These are phyloP conservation scores for Sphaerobolus stellatus DNA, from an alignment of 1,284 basidiomycete species.

Conservation along the genomic window DNA sequence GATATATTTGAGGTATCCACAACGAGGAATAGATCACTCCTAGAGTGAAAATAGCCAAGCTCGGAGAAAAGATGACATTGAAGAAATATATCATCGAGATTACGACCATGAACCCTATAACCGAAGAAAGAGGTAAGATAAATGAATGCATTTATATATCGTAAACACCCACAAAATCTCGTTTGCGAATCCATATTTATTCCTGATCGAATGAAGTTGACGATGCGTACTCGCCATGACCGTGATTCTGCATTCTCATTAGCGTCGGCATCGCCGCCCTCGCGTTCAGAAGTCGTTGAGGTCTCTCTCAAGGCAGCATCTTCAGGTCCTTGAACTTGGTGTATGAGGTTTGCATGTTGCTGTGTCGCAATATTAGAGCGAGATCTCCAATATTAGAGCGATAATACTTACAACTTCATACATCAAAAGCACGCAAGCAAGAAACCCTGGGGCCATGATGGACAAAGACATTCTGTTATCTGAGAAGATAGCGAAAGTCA, in stretches of 20 bases:
- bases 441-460: constrained; percentile 77
- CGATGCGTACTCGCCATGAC: not conserved
- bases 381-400: not conserved
- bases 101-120: constrained; percentile 63
- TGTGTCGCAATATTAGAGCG: not conserved
- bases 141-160: not conserved
- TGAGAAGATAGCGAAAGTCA: constrained; percentile 75
- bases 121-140: not conserved
- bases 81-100: constrained; percentile 69
- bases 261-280: not conserved
- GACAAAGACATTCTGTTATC: constrained; percentile 78
- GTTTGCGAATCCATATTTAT: constrained; percentile 56
- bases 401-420: constrained; percentile 63
- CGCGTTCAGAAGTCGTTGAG: not conserved
- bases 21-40: constrained; percentile 69
- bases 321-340: constrained; percentile 82
- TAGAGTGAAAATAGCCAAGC: constrained; percentile 71
- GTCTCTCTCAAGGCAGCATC: constrained; percentile 35
- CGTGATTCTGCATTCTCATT: not conserved
- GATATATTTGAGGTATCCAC: constrained; percentile 83
- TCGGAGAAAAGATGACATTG: constrained; percentile 71
- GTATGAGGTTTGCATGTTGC: constrained; percentile 81
- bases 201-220: not conserved
- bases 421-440: constrained; percentile 69
- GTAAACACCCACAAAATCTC: constrained; percentile 55